Percentiles rank a stretch among this genome's conserved stretches.
Evolutionary conservation across 2,329 filamentous ascomycete species (phyloP).

Genomic region (Claviceps digitariae): DNA sequence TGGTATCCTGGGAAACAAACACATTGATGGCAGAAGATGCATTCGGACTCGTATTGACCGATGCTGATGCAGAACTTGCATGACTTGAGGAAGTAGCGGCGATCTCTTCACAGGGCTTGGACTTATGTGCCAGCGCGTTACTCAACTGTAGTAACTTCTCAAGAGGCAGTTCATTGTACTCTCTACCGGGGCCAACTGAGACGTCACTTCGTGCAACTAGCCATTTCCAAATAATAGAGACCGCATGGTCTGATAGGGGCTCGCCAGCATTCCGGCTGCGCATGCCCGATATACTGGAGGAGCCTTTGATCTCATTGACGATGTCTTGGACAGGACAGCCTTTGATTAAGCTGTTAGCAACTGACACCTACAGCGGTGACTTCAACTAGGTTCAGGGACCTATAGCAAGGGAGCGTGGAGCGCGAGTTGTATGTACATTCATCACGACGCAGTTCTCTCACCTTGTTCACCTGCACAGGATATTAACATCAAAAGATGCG

Average conservation of each 20-base stretch:
- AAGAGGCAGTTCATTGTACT: conserved; percentile 26
- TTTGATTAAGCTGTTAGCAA: conserved; percentile 4
- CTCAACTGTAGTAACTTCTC: conserved; percentile 13
- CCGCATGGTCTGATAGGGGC: conserved; percentile 13
- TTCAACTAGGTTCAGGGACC: not conserved
- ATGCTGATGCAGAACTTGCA: not conserved
- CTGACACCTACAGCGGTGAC: not conserved
- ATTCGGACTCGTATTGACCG: not conserved
- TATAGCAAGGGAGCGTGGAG: not conserved
- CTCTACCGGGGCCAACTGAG: conserved; percentile 19
- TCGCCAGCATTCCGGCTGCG: conserved; percentile 5
- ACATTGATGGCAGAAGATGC: conserved; percentile 16
- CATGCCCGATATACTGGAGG: conserved; percentile 9
- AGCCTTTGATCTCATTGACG: conserved; percentile 18
- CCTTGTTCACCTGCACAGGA: conserved; percentile 26
- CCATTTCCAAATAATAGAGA: conserved; percentile 24
- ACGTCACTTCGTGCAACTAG: conserved; percentile 20
- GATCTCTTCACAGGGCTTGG: not conserved
- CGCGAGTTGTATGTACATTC: not conserved
- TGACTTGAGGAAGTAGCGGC: not conserved
- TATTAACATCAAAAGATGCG: conserved; percentile 21
- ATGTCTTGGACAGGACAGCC: conserved; percentile 20
- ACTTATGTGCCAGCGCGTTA: not conserved
- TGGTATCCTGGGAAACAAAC: conserved; percentile 38
- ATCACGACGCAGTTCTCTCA: conserved; percentile 12